Percentiles rank a stretch among this genome's conserved stretches.
These are phyloP conservation scores for Crithidia brevicula DNA, from an alignment of 208 protist species.

Conservation along the genomic window DNA sequence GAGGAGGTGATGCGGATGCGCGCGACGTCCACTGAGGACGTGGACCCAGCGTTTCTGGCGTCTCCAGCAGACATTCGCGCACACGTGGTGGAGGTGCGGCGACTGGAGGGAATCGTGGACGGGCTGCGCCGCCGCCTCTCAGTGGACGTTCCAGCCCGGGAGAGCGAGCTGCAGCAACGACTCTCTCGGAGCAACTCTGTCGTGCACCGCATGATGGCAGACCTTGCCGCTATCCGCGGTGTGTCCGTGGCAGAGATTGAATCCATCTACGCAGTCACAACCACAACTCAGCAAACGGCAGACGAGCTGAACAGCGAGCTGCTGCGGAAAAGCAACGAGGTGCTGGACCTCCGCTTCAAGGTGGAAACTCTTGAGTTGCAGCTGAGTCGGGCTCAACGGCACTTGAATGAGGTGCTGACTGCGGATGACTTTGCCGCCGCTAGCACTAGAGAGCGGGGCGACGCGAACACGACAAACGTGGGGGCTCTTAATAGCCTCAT, in stretches of 20 bases:
- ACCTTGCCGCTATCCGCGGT: conserved; percentile 44
- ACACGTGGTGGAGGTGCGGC: conserved; percentile 49
- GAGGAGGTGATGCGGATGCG: conserved; percentile 29
- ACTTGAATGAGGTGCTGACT: conserved; percentile 61
- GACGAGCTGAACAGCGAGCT: conserved; percentile 42
- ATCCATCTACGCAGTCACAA: conserved; percentile 27
- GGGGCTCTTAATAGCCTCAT: conserved; percentile 61
- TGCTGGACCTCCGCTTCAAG: conserved; percentile 79
- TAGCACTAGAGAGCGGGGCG: background rate
- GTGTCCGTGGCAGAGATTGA: conserved; percentile 29
- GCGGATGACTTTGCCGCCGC: conserved; percentile 38
- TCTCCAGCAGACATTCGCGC: conserved; percentile 33
- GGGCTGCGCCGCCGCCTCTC: conserved; percentile 57
- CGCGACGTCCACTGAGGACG: background rate
- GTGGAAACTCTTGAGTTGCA: conserved; percentile 67
- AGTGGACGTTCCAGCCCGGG: conserved; percentile 45
- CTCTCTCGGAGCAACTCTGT: conserved; percentile 25
- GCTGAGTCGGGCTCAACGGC: conserved; percentile 64
- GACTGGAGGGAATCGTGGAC: conserved; percentile 69
- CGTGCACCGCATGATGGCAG: conserved; percentile 46
- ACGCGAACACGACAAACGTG: conserved; percentile 11
- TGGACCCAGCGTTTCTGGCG: conserved; percentile 14
- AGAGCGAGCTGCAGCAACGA: conserved; percentile 49
- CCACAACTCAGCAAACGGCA: conserved; percentile 21
- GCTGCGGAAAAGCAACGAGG: conserved; percentile 52